Evolutionary conservation across 768 basidiomycete species (phyloP), one percentile per base, ranked within the genome.

Genomic region (Lactarius tabidus): DNA sequence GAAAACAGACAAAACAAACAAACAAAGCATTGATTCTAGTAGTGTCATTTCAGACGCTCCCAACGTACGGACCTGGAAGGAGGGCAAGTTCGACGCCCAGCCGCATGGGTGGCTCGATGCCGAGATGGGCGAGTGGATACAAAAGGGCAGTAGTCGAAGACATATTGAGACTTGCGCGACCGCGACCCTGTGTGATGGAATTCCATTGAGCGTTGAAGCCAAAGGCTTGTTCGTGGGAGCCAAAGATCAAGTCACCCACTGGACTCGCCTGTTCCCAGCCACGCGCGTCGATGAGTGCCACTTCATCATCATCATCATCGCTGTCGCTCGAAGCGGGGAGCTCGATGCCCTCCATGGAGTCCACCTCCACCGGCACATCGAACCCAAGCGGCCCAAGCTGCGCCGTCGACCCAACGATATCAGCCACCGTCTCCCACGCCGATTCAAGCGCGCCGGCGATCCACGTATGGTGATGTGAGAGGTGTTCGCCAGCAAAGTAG

Each of bases 391-490:
- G 35, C 12, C 60, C n/a, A 5, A 65, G 63, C n/a, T 56, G 58
- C 15, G 33, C 29, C 6, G 33, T 51, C 12, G 60, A 39, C 23
- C 68, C 66, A 36, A 67, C 52, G 28, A 68, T 59, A 12, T 28
- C 36, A 18, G 41, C 60, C 7, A 62, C 56, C 18, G 68, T 64
- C 51, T 64, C 59, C 54, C 51, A 64, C 31, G 68, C 63, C 1
- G 68, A 69, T 53, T 62, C 70, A 28, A 71, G 54, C 35, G 72
- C 73, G 10, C 73, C 73, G 5, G 73, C 64, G 52, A 74, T 74
- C 73, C 73, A 74, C 1, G 73, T 72, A 35, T 74, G 73, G 48
- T 74, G 73, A n/a, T 62, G 68, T 10, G 71, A 71, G 20, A 71
- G 65, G 54, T 74, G 73, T 52, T 74, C 73, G 20, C 73, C 73